A percentile compares a stretch with the other conserved stretches of the same genome.
phyloP scores from a whole-genome alignment of 1,139 yeast species.

The Pichia sp. region DNA sequence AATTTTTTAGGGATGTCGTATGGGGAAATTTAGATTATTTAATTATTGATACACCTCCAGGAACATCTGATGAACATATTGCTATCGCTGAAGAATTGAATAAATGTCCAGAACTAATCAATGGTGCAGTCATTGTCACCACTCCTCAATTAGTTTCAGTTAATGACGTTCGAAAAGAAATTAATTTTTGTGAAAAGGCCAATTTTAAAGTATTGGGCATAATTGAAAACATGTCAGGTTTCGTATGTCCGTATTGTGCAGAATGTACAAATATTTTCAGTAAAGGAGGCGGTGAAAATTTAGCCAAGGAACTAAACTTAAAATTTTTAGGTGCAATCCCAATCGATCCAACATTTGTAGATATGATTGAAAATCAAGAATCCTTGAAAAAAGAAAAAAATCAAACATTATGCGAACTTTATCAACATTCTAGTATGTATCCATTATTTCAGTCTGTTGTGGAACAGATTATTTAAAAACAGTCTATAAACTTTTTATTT shows the following conservation, averaged over 20 bases:
- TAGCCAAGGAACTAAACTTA: constrained; percentile 57
- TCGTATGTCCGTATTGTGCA: constrained; percentile 87
- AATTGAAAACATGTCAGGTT: constrained; percentile 96
- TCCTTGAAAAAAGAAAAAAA: constrained; percentile 25
- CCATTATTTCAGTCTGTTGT: constrained; percentile 39
- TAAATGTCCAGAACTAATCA: constrained; percentile 59
- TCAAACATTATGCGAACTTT: constrained; percentile 30
- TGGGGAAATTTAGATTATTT: constrained; percentile 86
- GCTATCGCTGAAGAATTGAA: constrained; percentile 89
- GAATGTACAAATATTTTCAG: constrained; percentile 90
- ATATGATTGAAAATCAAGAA: constrained; percentile 62
- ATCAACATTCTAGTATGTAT: constrained; percentile 35
- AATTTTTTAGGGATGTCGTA: constrained; percentile 80
- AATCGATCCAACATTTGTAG: constrained; percentile 87
- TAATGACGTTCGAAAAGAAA: constrained; percentile 89
- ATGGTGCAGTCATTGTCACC: constrained; percentile 91
- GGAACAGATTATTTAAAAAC: constrained; percentile 13
- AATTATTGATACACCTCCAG: constrained; percentile 96
- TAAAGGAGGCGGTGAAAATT: constrained; percentile 81
- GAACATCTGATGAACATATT: constrained; percentile 96
- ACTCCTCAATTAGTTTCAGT: constrained; percentile 95
- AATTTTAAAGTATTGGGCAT: constrained; percentile 75
- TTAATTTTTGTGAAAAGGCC: constrained; percentile 87
- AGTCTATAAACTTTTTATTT: neutral
- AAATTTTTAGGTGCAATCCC: constrained; percentile 84